These are phyloP conservation scores for maize (Zea mays) DNA, from an alignment of 176 grass and related monocot species.

Conservation along the genomic window DNA sequence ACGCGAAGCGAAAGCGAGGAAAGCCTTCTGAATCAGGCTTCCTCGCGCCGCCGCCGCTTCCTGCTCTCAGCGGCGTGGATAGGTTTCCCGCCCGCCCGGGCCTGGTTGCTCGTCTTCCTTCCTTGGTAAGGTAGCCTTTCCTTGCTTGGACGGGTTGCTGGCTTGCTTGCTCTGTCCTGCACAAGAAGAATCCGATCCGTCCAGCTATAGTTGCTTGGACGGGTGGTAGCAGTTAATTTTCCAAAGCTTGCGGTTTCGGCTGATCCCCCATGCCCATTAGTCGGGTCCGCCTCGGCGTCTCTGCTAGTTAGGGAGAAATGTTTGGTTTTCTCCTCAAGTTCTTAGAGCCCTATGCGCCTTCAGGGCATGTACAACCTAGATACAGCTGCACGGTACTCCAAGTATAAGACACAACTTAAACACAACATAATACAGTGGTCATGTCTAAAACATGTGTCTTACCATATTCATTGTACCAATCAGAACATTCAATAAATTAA, in stretches of 20 bases:
- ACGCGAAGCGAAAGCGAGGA: neutral
- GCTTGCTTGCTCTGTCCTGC: slow-evolving; percentile 8
- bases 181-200: slow-evolving; percentile 15
- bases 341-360: neutral
- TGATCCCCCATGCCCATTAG: neutral
- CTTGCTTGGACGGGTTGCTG: neutral
- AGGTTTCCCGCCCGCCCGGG: neutral
- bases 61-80: neutral
- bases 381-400: too few species aligned
- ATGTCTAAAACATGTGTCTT: too few species aligned
- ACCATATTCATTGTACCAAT: too few species aligned
- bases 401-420: too few species aligned
- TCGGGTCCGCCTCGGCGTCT: neutral
- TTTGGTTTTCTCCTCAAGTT: neutral
- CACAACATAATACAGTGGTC: too few species aligned
- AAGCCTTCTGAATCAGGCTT: slow-evolving; percentile 34
- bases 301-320: neutral
- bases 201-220: neutral
- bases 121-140: slow-evolving; percentile 21
- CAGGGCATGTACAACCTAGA: too few species aligned
- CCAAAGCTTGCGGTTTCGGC: neutral
- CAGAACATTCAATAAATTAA: too few species aligned
- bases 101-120: neutral
- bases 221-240: neutral
- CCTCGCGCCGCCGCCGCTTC: neutral